Evolutionary conservation across 129 eudicot species (phyloP), one percentile per base, ranked within the genome.

Genomic region (Chrysanthemum lavandulifolium): DNA sequence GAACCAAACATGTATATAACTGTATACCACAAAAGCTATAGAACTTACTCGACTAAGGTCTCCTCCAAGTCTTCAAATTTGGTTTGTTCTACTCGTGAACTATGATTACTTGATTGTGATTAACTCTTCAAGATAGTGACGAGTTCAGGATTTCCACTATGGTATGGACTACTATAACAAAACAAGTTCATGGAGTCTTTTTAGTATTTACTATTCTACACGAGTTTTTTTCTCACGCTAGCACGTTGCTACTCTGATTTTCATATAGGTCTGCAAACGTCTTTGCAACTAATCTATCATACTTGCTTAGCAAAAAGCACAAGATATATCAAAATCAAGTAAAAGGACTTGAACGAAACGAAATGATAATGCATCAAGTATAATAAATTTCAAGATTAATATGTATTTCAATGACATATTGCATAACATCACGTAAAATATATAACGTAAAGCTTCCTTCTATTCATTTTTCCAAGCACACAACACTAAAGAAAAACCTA

Each of bases 381-480:
- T 68, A 76, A 48, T 6, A 14, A 25, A 13, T 49, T 33, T 63
- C 65, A 40, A 64, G 65, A 77, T 61, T 54, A 62, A 65, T 72
- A 72, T 78, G 82, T 72, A 64, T 78, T 58, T 10, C 21, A 19
- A 65, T 64, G 65, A 78, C 73, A 78, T 78, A 67, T 51, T 70
- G 67, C 81, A 71, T 78, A 70, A 64, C 82, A 54, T 27, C 48
- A 61, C 3, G 13, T 23, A n/a, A 64, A 64, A 64, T 3, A 14
- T 61, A 67, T 61, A 58, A 56, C 18, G 36, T 69, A 56, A 50
- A 70, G 3, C 33, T 65, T 64, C 69, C 15, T 16, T 52, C 86
- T 86, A 89, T 48, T 89, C 92, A 56, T 76, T 86, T 88, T 82
- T 89, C 96, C 96, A 89, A 59, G 88, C 96, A 86, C 85, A 82